Conservation (phyloP, 2,329 filamentous ascomycete genomes). For the Pseudovirgaria hyperparasitica region DNA sequence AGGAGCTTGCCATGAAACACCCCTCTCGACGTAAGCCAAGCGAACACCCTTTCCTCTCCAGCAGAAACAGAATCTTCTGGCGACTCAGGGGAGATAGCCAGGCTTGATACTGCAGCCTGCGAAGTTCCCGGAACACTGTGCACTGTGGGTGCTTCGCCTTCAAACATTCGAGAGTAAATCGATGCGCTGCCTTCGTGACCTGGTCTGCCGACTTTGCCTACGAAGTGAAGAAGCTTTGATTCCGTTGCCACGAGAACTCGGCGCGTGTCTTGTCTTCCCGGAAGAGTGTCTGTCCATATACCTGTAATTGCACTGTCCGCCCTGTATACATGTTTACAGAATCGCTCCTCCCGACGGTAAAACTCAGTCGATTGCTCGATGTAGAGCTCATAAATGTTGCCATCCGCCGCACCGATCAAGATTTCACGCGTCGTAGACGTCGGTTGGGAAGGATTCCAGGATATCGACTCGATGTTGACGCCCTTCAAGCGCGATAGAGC, state of each 20-base stretch:
- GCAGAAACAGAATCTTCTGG: slow-evolving; percentile 35
- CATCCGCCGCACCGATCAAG: slow-evolving; percentile 79
- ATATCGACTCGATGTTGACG: slow-evolving; percentile 75
- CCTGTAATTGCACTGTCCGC: slow-evolving; percentile 77
- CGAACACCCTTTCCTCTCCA: slow-evolving; percentile 60
- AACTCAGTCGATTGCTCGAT: slow-evolving; percentile 93
- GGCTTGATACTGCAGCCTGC: slow-evolving; percentile 46
- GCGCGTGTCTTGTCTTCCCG: slow-evolving; percentile 55
- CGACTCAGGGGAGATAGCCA: slow-evolving; percentile 67
- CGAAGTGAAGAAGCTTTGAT: slow-evolving; percentile 65
- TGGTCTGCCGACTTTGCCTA: slow-evolving; percentile 61
- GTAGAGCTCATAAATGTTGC: slow-evolving; percentile 87
- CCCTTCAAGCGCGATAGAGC: slow-evolving; percentile 71
- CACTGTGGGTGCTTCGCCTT: slow-evolving; percentile 65
- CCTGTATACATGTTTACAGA: slow-evolving; percentile 71
- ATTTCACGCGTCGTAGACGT: slow-evolving; percentile 94
- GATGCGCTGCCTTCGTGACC: slow-evolving; percentile 69
- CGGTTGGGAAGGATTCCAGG: slow-evolving; percentile 88
- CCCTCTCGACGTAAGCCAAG: slow-evolving; percentile 81
- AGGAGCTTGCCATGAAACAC: slow-evolving; percentile 76
- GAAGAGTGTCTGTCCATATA: slow-evolving; percentile 66
- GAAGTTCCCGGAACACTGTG: slow-evolving; percentile 58
- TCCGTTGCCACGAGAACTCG: slow-evolving; percentile 72
- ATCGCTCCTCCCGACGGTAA: slow-evolving; percentile 89
- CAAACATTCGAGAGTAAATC: slow-evolving; percentile 79